Conservation (phyloP, 2,329 filamentous ascomycete genomes). For the Zasmidium citrigriseum region DNA sequence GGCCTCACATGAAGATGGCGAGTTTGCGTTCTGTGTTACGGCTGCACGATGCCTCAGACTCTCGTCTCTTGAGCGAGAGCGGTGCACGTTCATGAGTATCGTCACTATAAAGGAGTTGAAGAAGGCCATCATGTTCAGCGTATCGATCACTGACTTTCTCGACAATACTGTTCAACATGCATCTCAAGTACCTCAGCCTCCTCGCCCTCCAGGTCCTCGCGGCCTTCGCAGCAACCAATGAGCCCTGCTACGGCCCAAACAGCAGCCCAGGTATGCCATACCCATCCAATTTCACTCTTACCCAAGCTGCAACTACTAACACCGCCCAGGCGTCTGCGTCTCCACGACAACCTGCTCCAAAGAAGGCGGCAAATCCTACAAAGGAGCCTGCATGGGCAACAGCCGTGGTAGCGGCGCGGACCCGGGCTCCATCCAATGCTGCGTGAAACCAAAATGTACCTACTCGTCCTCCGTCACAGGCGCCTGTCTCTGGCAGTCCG, state of each 20-base stretch:
- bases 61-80: no score
- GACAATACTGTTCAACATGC: no score
- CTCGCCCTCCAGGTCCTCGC: background rate
- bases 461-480: no score
- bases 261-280: background rate
- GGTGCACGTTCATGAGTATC: no score
- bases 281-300: background rate
- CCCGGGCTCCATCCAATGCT: background rate
- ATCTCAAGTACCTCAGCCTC: background rate
- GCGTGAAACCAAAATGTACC: background rate
- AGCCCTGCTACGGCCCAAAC: background rate
- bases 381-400: constrained; percentile 41
- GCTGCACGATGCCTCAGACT: no score
- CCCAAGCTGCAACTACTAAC: background rate
- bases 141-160: no score
- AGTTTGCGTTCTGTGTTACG: no score
- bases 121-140: no score
- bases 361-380: constrained; percentile 95
- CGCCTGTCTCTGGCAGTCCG: background rate
- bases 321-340: background rate
- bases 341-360: constrained; percentile 75
- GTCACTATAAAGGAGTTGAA: no score
- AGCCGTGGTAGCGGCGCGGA: background rate
- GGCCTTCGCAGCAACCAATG: background rate
- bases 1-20: no score